Conservation (phyloP, 2,329 filamentous ascomycete species). For the Cryphonectria naterciae region DNA sequence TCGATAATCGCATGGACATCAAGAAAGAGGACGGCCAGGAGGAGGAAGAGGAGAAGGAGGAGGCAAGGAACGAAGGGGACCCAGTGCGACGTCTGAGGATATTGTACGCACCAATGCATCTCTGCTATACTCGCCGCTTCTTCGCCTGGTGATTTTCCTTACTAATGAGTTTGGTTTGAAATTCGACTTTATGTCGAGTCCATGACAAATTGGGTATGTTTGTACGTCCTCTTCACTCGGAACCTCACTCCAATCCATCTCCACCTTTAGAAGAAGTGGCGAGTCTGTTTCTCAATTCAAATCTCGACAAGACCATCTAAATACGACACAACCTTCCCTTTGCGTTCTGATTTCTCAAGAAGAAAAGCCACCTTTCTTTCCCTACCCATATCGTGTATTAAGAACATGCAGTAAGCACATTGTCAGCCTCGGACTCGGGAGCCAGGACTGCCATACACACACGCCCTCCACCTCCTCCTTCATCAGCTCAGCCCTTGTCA, state of each 20-base stretch:
- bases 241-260: conserved; percentile 4
- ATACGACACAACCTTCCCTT: background rate
- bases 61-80: background rate
- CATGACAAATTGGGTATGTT: conserved; percentile 6
- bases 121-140: background rate
- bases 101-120: background rate
- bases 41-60: background rate
- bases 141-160: background rate
- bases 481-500: background rate
- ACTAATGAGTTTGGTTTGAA: conserved; percentile 5
- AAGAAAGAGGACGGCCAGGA: background rate
- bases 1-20: conserved; percentile 4
- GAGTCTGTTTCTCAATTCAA: background rate
- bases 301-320: background rate
- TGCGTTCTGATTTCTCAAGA: background rate
- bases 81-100: background rate
- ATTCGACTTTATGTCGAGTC: background rate
- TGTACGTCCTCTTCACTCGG: conserved; percentile 3
- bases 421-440: background rate
- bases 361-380: background rate
- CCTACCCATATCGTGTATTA: background rate
- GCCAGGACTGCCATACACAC: background rate
- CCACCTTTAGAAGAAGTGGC: background rate
- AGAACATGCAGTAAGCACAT: background rate
- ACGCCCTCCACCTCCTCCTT: background rate